Conservation (phyloP, 768 basidiomycete species). For the Phylloporus rhodoxanthus region DNA sequence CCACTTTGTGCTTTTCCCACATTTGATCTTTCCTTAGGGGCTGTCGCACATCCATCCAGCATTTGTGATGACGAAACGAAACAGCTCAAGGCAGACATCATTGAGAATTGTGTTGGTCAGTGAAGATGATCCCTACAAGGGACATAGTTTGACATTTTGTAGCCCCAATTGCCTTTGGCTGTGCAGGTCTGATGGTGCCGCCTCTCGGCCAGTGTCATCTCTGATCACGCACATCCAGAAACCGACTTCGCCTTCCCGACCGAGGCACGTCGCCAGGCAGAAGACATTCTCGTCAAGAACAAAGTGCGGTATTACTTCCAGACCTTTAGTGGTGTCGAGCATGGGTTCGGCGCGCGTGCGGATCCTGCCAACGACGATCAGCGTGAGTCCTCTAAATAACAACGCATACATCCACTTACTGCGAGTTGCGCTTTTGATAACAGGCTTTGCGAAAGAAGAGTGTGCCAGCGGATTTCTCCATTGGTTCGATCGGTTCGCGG, state of each 20-base stretch:
- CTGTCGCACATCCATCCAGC: constrained; percentile 50
- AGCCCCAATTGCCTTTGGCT: constrained; percentile 53
- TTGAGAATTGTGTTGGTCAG: constrained; percentile 45
- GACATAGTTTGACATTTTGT: neutral
- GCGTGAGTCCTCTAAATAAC: constrained; percentile 9
- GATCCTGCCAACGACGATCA: constrained; percentile 24
- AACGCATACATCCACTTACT: neutral
- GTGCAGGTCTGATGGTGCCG: constrained; percentile 39
- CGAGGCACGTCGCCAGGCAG: constrained; percentile 48
- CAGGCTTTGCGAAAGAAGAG: constrained; percentile 60
- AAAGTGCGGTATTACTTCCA: constrained; percentile 54
- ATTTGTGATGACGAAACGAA: constrained; percentile 8
- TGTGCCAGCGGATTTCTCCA: constrained; percentile 43
- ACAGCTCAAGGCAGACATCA: constrained; percentile 41
- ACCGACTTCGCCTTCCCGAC: constrained; percentile 49
- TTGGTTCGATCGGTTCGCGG: constrained; percentile 48
- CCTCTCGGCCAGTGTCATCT: neutral
- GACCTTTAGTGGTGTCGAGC: constrained; percentile 42
- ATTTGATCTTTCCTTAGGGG: constrained; percentile 31
- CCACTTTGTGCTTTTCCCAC: neutral
- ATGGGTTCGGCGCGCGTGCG: constrained; percentile 33
- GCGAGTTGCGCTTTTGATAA: neutral
- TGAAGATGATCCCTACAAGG: neutral
- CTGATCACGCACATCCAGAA: constrained; percentile 31
- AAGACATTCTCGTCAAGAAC: constrained; percentile 47